These are phyloP conservation scores for Pogostemon cablin DNA, from an alignment of 257 asterid species.

Conservation along the genomic window DNA sequence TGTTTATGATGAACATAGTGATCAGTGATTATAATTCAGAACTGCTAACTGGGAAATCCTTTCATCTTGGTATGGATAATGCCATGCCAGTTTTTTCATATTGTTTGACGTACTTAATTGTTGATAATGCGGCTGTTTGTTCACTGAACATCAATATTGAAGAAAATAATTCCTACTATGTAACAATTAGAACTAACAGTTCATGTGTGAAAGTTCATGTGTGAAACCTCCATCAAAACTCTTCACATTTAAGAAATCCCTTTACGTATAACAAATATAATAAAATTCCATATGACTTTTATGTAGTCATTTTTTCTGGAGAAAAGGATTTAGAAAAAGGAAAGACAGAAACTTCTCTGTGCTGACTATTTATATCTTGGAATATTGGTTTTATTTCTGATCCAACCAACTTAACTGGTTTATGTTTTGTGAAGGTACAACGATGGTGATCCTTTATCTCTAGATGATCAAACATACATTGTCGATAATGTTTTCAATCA, in stretches of 20 bases:
- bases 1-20: neutral
- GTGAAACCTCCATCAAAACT: neutral
- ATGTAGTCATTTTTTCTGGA: slow-evolving; percentile 5
- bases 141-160: neutral
- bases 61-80: slow-evolving; percentile 13
- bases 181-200: neutral
- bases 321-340: neutral
- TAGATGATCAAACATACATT: slow-evolving; percentile 79
- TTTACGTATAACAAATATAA: too few relatives aligned
- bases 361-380: slow-evolving; percentile 15
- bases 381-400: slow-evolving; percentile 12
- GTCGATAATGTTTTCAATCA: slow-evolving; percentile 70
- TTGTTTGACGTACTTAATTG: neutral
- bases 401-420: slow-evolving; percentile 11
- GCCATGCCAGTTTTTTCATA: neutral
- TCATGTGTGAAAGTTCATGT: neutral
- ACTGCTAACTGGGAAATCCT: slow-evolving; percentile 11
- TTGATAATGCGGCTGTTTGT: neutral
- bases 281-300: neutral
- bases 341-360: neutral
- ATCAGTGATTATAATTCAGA: neutral
- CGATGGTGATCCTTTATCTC: slow-evolving; percentile 79
- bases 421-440: slow-evolving; percentile 60
- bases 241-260: neutral
- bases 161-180: neutral